Base-by-base conservation (phyloP, 352 stramenopile genomes). In the Phytophthora colocasiae region DNA sequence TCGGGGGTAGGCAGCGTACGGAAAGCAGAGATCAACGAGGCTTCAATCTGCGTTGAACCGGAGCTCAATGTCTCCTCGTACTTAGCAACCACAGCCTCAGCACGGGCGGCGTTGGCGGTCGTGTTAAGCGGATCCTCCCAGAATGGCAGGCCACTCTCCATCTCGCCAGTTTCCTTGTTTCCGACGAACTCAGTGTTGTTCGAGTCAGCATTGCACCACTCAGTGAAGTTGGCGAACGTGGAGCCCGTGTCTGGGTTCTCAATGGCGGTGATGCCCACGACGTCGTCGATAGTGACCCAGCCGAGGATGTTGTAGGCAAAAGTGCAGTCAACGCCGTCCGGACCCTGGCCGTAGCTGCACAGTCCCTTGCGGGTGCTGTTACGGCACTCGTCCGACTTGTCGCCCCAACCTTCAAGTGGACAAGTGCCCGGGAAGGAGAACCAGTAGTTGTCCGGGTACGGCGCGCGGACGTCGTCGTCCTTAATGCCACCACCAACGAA, bases 261-360 rank as follows among this genome's bases (percentile, higher is more conserved):
- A n/a, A 91, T 69, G 14, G 50, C 58, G 6, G 85, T 92, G 66
- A 94, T 92, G 5, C 85, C 85, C 1, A 94, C 85, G 26, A 94
- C 61, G 45, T 94, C 85, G 43, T 94, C 85, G 49, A 94, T 89
- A 12, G 85, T 67, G 14, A 94, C 79, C 81, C 81, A 92, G 22
- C 86, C 86, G 0, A 95, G 36, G 36, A 95, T 81, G 53, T 87
- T 87, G 78, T 95, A 95, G 14, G 82, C 70, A 39, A 84, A 95
- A 11, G 83, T 95, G 53, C 86, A 95, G 15, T 85, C 75, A 1
- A 95, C 74, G 11, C 86, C 84, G 43, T 93, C 75, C 0, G 86
- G 86, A 4, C 74, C 73, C n/a, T 78, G 38, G 17, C 84, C 84
- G 19, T 83, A 77, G 26, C 63, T 45, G 54, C 86, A 92, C 48